Conservation (phyloP, 257 asterid species). For the Fraxinus americana region DNA sequence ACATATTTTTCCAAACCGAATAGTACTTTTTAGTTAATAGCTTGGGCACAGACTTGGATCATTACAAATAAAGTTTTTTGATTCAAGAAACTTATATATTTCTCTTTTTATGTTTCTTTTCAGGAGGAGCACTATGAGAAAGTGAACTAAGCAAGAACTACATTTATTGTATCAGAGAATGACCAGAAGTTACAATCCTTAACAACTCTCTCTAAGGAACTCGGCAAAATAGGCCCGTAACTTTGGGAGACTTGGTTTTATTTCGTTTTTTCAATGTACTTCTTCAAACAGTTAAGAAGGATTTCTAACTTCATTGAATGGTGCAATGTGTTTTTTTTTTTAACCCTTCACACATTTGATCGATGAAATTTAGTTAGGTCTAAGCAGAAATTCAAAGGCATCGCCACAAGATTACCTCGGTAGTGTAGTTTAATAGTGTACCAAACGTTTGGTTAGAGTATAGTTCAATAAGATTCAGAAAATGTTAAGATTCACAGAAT, state of each 20-base stretch:
- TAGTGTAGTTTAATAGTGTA: not conserved
- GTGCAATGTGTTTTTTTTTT: conserved; percentile 13
- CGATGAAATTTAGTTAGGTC: not conserved
- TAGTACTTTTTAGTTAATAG: no score
- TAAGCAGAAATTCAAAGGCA: not conserved
- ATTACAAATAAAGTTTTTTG: not conserved
- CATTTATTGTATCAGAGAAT: not conserved
- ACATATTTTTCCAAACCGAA: no score
- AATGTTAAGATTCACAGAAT: conserved; percentile 36
- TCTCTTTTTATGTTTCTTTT: not conserved
- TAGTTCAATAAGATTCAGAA: conserved; percentile 24
- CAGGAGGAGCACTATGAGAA: conserved; percentile 42
- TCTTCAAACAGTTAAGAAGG: conserved; percentile 16
- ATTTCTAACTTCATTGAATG: conserved; percentile 16
- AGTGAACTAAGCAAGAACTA: conserved; percentile 2
- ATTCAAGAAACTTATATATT: not conserved
- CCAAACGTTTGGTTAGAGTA: not conserved
- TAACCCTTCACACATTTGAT: not conserved
- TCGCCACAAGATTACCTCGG: not conserved
- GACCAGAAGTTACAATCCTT: conserved; percentile 5
- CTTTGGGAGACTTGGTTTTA: no score
- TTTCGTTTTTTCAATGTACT: not conserved
- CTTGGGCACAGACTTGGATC: no score
- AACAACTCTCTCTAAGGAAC: no score
- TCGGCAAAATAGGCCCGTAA: no score